Evolutionary conservation across 768 basidiomycete genomes (phyloP), one percentile per base, ranked within the genome.

Genomic region (Serpula lacrymans): DNA sequence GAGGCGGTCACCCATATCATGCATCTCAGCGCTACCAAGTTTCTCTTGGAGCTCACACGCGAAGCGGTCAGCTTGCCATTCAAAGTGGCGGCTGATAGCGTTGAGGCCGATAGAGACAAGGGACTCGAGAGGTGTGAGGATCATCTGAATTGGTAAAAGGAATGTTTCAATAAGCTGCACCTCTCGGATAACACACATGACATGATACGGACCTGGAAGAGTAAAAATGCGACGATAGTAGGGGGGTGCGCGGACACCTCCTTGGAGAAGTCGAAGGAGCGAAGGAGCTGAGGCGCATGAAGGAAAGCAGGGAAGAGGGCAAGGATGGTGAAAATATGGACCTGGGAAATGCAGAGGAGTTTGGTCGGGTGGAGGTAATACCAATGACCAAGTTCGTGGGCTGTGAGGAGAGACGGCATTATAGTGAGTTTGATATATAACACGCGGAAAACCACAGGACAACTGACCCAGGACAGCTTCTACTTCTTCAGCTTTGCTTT

Each of bases 351-450:
- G 42, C 79, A 69, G 56, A 98, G 74, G 56, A 96, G 75, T 60
- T 96, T 92, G 46, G 84, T 84, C 1, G 92, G 89, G 70, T 98
- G 95, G 51, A 82, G 73, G 67, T 81, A 81, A 56, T 85, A 89
- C 93, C 95, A 98, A 68, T 98, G 95, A 0, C 95, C 95, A 25
- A 97, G 84, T 53, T 97, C 94, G 62, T 98, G 94, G 0, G 92
- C 92, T 81, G 47, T 10, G 36, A 30, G 37, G 27, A 40, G 8
- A 40, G 31, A 28, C n/a, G 16, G 16, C 6, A 30, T 16, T 22
- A 32, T 13, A 32, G 17, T 34, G 26, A 38, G 37, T 14, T 27
- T 23, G n/a, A 16, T 18, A 29, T 14, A 35, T 14, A 11, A 35
- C 9, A 9, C 3, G 12, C 12, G 22, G n/a, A 11, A 25, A 18